Percentiles rank a stretch among this genome's conserved stretches.
Evolutionary conservation across 768 basidiomycete genomes (phyloP).

Genomic region (Ramaria rubella): DNA sequence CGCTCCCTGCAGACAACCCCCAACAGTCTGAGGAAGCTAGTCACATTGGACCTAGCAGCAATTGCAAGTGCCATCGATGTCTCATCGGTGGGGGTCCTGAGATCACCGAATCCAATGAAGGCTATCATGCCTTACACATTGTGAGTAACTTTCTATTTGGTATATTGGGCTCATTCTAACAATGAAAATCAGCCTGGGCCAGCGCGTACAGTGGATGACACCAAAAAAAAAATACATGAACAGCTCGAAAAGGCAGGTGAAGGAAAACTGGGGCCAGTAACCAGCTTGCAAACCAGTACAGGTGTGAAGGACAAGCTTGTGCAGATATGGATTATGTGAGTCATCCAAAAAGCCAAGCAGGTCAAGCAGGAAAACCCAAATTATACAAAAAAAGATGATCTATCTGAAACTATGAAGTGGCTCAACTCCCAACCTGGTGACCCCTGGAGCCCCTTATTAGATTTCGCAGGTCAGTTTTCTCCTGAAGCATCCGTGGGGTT

Average conservation of each 20-base stretch:
- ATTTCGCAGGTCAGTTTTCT: neutral
- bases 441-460: neutral
- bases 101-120: conserved; percentile 7
- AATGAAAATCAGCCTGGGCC: conserved; percentile 7
- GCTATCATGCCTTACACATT: conserved; percentile 6
- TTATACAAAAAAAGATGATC: neutral
- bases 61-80: conserved; percentile 14
- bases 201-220: neutral
- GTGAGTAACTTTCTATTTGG: conserved; percentile 1
- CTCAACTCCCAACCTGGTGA: neutral
- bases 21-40: conserved; percentile 16
- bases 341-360: neutral
- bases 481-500: neutral
- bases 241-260: neutral
- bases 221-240: neutral
- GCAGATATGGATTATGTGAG: conserved; percentile 30
- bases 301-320: conserved; percentile 32
- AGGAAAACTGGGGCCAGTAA: neutral
- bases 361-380: neutral
- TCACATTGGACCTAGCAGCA: no score
- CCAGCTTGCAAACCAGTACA: conserved; percentile 16
- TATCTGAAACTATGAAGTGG: neutral
- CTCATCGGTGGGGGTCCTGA: conserved; percentile 9
- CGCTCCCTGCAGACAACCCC: conserved; percentile 17
- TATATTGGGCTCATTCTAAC: conserved; percentile 11